These are phyloP conservation scores for Calonectria pteridis DNA, from an alignment of 2,329 filamentous ascomycete species.

Conservation along the genomic window DNA sequence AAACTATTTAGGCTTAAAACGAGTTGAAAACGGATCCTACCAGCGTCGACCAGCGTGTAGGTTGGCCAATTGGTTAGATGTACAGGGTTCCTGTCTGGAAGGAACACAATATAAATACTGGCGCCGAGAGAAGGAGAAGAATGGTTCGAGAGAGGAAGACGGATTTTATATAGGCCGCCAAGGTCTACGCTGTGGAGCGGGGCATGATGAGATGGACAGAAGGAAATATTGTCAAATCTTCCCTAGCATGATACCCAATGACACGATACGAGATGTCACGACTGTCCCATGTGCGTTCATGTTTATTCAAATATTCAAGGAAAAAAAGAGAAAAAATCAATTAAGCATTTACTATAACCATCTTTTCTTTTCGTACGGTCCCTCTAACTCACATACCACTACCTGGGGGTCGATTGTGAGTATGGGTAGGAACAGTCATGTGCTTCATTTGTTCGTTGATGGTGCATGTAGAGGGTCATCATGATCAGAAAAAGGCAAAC, in stretches of 20 bases:
- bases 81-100: not conserved
- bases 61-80: not conserved
- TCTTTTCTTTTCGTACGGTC: not conserved
- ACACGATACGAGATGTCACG: conserved; percentile 19
- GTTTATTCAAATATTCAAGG: conserved; percentile 2
- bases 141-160: not conserved
- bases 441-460: not conserved
- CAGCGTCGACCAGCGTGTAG: not conserved
- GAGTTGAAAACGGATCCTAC: not conserved
- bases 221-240: not conserved
- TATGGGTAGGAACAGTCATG: not conserved
- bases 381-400: not conserved
- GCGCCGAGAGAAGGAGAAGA: not conserved
- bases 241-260: conserved; percentile 24
- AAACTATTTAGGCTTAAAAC: not conserved
- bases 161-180: not conserved
- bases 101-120: not conserved
- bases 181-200: not conserved
- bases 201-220: conserved; percentile 1
- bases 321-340: conserved; percentile 19
- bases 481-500: not conserved
- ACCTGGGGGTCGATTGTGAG: not conserved
- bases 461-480: not conserved
- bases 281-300: conserved; percentile 14
- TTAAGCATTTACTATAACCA: not conserved